Evolutionary conservation across 805 yeast genomes (phyloP).

Genomic region (Candida silvicultrix): DNA sequence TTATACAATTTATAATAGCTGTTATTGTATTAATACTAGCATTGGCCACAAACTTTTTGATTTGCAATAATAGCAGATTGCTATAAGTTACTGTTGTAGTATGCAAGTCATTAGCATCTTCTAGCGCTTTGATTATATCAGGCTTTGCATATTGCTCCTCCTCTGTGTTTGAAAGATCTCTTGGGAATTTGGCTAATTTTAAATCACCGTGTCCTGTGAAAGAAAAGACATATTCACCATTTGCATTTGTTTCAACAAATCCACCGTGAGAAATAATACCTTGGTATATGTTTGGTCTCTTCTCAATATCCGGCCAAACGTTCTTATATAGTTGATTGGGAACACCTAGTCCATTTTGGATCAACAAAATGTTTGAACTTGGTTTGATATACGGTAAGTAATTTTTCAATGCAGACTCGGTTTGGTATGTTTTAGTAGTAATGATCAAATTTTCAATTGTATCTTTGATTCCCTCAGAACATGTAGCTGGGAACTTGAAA

Average conservation of each 20-base stretch:
- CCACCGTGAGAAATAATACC: conserved; percentile 87
- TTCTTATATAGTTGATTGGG: conserved; percentile 45
- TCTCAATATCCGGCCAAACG: conserved; percentile 44
- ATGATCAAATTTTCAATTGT: conserved; percentile 56
- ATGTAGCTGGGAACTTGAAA: conserved; percentile 3
- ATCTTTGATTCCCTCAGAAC: conserved; percentile 11
- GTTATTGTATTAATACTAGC: conserved; percentile 82
- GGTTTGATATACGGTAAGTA: conserved; percentile 41
- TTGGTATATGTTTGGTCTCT: conserved; percentile 57
- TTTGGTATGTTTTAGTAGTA: conserved; percentile 76
- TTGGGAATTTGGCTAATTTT: conserved; percentile 52
- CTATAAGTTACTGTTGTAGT: conserved; percentile 32
- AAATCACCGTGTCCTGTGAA: conserved; percentile 72
- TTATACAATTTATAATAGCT: conserved; percentile 67
- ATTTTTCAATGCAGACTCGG: conserved; percentile 54
- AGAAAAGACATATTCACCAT: conserved; percentile 35
- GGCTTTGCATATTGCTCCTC: conserved; percentile 4
- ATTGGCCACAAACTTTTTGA: conserved; percentile 73
- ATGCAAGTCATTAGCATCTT: conserved; percentile 21
- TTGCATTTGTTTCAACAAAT: too few species aligned
- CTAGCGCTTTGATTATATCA: conserved; percentile 23
- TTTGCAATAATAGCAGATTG: conserved; percentile 51
- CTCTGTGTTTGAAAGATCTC: conserved; percentile 14
- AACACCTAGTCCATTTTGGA: conserved; percentile 92
- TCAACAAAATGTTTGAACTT: conserved; percentile 55